Base-by-base conservation (phyloP, 371 early-diverging fungal species). In the Umbelopsis sp. region DNA sequence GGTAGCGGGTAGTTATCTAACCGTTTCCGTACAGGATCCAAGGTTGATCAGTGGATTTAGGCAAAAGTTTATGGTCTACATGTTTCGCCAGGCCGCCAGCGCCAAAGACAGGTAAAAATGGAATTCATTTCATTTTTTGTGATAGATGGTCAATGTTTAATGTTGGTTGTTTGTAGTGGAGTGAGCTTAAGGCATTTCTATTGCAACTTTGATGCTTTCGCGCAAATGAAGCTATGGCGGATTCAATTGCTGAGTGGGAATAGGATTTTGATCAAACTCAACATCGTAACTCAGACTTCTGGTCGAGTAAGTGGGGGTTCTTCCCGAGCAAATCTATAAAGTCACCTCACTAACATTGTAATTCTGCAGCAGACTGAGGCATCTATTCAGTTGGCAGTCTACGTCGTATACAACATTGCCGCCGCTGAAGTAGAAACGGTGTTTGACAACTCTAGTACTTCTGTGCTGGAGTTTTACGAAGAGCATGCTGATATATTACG, bases 221-320 rank as follows among this genome's bases (percentile, higher is more conserved):
- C 80, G 1, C 74, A 72, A 10, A 72, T 91, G 53, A 78, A 80
- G 10, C 84, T 89, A 80, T 89, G 87, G 87, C 74, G 86, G 63
- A 78, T 85, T 72, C 88, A 89, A 71, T 87, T 89, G 50, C 65
- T 91, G 32, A 83, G 84, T 64, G 78, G 80, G 22, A 68, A 73
- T 0, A 77, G 81, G 24, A 48, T 91, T 20, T 70, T 91, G 29
- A 83, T 91, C 71, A 91, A 91, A 72, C 80, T 88, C 68, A 87
- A 87, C 24, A 76, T 72, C 45, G 45, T 80, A 25, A 84, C 84
- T 14, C 78, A 81, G 63, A 80, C 83, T 14, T 62, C 76, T 18
- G 81, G 86, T 11, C 63, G 76, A 66, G 88, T 83, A 78, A 45
- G 68, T 70, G 48, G 22, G 22, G 22, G 16, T 37, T 37, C 41